These are phyloP conservation scores for Thamnidium elegans DNA, from an alignment of 192 early-diverging fungal species.

Conservation along the genomic window DNA sequence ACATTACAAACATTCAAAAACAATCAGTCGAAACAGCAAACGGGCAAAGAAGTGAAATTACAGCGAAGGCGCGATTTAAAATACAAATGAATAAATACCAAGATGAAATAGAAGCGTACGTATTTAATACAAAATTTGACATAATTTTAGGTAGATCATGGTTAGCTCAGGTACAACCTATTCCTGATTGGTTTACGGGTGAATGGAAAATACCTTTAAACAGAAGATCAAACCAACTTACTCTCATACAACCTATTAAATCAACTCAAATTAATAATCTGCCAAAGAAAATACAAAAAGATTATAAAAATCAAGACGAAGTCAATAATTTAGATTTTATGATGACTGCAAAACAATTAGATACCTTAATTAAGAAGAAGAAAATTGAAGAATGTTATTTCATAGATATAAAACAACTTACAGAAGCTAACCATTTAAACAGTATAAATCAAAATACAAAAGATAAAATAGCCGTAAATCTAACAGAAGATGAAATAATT, in stretches of 20 bases:
- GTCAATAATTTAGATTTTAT: neutral
- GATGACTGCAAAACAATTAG: neutral
- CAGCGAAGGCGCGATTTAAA: neutral
- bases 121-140: slow-evolving; percentile 6
- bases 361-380: neutral
- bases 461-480: too few relatives aligned
- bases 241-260: neutral
- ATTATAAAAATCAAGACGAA: neutral
- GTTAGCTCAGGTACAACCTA: neutral
- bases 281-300: neutral
- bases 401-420: too few relatives aligned
- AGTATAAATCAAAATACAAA: too few relatives aligned
- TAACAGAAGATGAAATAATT: neutral
- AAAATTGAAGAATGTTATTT: too few relatives aligned
- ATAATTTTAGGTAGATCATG: slow-evolving; percentile 4
- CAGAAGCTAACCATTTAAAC: neutral
- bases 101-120: neutral
- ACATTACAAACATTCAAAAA: neutral
- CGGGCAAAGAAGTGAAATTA: neutral
- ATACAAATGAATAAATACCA: neutral
- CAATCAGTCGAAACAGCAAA: neutral
- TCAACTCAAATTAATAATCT: too few relatives aligned
- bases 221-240: too few relatives aligned
- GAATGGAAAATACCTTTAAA: neutral
- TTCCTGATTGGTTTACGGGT: slow-evolving; percentile 3